Evolutionary conservation across 2,329 filamentous ascomycete genomes (phyloP).

Genomic region (Talaromyces funiculosus): DNA sequence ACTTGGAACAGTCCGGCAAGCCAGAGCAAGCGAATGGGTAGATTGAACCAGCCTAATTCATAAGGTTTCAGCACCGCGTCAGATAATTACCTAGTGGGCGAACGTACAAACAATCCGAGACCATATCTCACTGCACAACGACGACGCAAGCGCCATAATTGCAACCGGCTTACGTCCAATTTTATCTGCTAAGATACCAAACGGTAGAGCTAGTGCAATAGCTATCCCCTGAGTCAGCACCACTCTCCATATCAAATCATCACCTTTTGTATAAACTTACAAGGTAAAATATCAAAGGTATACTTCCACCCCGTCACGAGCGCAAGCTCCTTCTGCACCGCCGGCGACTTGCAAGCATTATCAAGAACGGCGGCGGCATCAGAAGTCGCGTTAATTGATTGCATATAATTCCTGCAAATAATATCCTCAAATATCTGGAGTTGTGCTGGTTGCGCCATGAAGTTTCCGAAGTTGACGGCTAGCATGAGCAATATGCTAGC

Average conservation of each 20-base stretch:
- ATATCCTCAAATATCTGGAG: conserved; percentile 25
- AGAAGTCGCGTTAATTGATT: neutral
- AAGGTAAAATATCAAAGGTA: conserved; percentile 20
- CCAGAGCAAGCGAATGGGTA: conserved; percentile 27
- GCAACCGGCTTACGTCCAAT: conserved; percentile 25
- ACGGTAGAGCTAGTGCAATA: conserved; percentile 26
- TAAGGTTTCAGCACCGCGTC: neutral
- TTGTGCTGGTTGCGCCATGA: conserved; percentile 21
- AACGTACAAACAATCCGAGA: conserved; percentile 24
- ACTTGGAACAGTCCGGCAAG: conserved; percentile 19
- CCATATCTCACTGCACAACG: conserved; percentile 23
- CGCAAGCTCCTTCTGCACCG: conserved; percentile 27
- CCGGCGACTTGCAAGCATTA: conserved; percentile 25
- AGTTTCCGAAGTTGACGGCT: conserved; percentile 20
- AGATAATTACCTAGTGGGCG: neutral
- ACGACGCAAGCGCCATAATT: conserved; percentile 19
- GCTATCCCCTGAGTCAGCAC: conserved; percentile 15
- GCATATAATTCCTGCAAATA: conserved; percentile 18
- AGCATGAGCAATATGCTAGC: conserved; percentile 15
- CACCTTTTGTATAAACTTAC: conserved; percentile 10
- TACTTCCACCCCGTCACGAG: conserved; percentile 26
- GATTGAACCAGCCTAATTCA: conserved; percentile 4
- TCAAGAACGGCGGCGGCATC: neutral
- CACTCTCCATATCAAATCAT: neutral
- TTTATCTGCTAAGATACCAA: conserved; percentile 26